Evolutionary conservation across 352 stramenopile genomes (phyloP).

Genomic region (Phytopythium vexans): DNA sequence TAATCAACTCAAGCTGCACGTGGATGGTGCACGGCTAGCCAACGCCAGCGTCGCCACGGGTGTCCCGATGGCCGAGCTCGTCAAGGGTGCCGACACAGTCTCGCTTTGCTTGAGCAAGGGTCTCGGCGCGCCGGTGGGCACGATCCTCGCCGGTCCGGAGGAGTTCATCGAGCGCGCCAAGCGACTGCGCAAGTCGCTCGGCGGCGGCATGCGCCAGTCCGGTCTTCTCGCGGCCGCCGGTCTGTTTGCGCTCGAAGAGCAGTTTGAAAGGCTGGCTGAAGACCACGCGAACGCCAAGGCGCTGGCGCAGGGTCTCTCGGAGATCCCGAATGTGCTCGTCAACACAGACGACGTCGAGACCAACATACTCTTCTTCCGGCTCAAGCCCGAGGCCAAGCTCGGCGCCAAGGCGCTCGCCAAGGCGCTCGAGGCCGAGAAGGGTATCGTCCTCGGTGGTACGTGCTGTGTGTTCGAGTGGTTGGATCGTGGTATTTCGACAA

Average conservation of each 20-base stretch:
- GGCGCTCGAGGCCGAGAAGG: slow-evolving; percentile 41
- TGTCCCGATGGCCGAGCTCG: slow-evolving; percentile 56
- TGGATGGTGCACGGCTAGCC: slow-evolving; percentile 93
- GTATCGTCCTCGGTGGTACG: slow-evolving; percentile 41
- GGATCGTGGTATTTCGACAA: background rate
- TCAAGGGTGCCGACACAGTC: slow-evolving; percentile 77
- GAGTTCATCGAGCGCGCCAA: slow-evolving; percentile 83
- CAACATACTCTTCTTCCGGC: slow-evolving; percentile 75
- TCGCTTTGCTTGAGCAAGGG: slow-evolving; percentile 94
- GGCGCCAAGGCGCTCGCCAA: slow-evolving; percentile 28
- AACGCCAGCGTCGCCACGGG: slow-evolving; percentile 86
- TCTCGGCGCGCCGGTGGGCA: slow-evolving; percentile 88
- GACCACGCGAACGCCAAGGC: slow-evolving; percentile 67
- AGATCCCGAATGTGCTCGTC: slow-evolving; percentile 55
- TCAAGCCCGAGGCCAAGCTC: slow-evolving; percentile 39
- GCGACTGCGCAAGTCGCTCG: slow-evolving; percentile 91
- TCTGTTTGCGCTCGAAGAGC: slow-evolving; percentile 84
- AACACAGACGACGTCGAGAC: slow-evolving; percentile 52
- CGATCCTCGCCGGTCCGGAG: slow-evolving; percentile 81
- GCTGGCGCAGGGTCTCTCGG: slow-evolving; percentile 44
- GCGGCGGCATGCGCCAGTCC: slow-evolving; percentile 93
- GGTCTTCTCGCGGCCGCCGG: slow-evolving; percentile 90
- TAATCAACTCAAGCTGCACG: slow-evolving; percentile 84
- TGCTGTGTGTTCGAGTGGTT: background rate
- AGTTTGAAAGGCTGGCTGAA: slow-evolving; percentile 50